phyloP scores from a whole-genome alignment of 164 flowering plant genomes.

The Stephania japonica region DNA sequence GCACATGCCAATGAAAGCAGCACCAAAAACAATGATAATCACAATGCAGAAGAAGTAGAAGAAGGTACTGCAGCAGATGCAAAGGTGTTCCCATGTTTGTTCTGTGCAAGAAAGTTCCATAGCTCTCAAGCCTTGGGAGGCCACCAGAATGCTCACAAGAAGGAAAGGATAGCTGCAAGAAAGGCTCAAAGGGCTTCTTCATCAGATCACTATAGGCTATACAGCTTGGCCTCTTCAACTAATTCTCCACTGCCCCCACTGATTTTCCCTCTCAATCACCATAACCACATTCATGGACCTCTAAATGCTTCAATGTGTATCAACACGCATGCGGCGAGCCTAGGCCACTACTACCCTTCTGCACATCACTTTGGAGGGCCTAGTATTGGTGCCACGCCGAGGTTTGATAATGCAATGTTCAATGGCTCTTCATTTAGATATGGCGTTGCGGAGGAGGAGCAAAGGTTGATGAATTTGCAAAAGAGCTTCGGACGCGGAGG shows the following conservation, averaged over 20 bases:
- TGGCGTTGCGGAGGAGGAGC: constrained; percentile 38
- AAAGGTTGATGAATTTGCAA: constrained; percentile 38
- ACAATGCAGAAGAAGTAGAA: constrained; percentile 9
- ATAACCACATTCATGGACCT: constrained; percentile 23
- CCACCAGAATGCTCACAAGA: constrained; percentile 93
- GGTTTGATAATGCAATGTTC: constrained; percentile 34
- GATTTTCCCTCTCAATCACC: constrained; percentile 37
- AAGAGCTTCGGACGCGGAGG: constrained; percentile 27
- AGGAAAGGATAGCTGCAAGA: constrained; percentile 71
- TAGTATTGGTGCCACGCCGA: constrained; percentile 37
- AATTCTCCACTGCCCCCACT: constrained; percentile 29
- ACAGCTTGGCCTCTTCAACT: constrained; percentile 17
- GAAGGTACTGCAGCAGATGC: constrained; percentile 12
- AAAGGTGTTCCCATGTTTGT: constrained; percentile 70
- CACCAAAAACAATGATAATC: background rate
- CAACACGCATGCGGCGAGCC: constrained; percentile 45
- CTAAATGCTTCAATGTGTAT: constrained; percentile 45
- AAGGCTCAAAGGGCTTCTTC: constrained; percentile 53
- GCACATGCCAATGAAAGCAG: background rate
- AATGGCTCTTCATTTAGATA: constrained; percentile 12
- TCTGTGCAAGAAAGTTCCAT: constrained; percentile 78
- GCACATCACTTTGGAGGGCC: constrained; percentile 36
- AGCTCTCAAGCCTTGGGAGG: constrained; percentile 96
- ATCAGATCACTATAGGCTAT: constrained; percentile 21
- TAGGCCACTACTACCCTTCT: constrained; percentile 25